phyloP scores from a whole-genome alignment of 1,139 yeast genomes.

The Yamadazyma buinensis region DNA sequence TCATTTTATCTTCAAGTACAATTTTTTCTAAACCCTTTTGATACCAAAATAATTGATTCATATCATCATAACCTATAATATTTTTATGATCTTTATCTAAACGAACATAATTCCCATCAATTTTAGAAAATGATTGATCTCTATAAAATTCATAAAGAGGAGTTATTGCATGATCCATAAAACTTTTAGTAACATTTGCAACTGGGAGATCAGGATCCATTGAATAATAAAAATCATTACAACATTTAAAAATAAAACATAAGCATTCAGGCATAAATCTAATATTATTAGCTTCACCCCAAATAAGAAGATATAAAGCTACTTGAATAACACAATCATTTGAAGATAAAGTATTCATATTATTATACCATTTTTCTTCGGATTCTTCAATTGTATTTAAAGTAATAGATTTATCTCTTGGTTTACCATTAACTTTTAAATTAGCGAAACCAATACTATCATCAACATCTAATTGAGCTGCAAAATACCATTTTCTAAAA shows the following conservation, averaged over 20 bases:
- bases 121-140: constrained; percentile 46
- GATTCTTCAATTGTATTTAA: constrained; percentile 56
- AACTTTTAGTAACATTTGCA: constrained; percentile 25
- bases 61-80: constrained; percentile 60
- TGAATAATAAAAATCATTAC: constrained; percentile 62
- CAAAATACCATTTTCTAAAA: constrained; percentile 94
- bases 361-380: constrained; percentile 69
- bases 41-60: constrained; percentile 63
- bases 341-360: constrained; percentile 54
- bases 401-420: constrained; percentile 31
- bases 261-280: constrained; percentile 85
- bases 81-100: constrained; percentile 51
- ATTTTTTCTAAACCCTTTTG: constrained; percentile 45
- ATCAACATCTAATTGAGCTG: constrained; percentile 84
- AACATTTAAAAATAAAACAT: constrained; percentile 76
- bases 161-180: constrained; percentile 64
- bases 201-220: constrained; percentile 28
- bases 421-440: constrained; percentile 32
- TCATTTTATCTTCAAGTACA: constrained; percentile 30
- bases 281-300: constrained; percentile 89
- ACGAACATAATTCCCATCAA: constrained; percentile 34
- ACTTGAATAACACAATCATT: constrained; percentile 61
- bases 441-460: constrained; percentile 75
- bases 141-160: constrained; percentile 67
- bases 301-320: constrained; percentile 65